A percentile compares a stretch with the other conserved stretches of the same genome.
These are phyloP conservation scores for Paspalum notatum DNA, from an alignment of 176 grass and related monocot species.

Conservation along the genomic window DNA sequence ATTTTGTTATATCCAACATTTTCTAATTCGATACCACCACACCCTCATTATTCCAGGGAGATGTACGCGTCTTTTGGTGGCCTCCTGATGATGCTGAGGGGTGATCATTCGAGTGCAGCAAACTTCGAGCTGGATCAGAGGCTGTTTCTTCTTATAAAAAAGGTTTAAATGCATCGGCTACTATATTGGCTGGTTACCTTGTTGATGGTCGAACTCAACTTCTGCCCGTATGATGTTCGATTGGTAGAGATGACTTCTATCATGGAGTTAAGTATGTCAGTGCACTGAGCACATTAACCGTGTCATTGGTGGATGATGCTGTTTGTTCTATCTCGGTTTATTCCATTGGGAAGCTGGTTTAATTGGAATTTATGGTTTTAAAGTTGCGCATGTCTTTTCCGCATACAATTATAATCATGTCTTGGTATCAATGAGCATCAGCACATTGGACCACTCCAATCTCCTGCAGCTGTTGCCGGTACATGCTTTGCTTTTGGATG, in stretches of 20 bases:
- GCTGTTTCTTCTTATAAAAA: constrained; percentile 66
- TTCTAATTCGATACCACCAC: neutral
- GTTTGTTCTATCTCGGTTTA: neutral
- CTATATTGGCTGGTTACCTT: neutral
- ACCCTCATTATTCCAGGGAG: constrained; percentile 37
- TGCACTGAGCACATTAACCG: neutral
- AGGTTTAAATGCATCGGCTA: constrained; percentile 30
- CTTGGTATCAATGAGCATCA: neutral
- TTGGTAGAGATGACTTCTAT: neutral
- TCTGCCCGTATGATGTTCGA: neutral
- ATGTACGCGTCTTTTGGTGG: constrained; percentile 77
- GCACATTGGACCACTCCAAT: constrained; percentile 41
- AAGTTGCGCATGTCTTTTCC: constrained; percentile 5
- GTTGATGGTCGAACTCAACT: neutral
- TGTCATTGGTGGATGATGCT: neutral
- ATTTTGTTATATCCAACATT: neutral
- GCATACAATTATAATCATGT: neutral
- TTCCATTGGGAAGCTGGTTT: neutral
- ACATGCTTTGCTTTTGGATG: constrained; percentile 44
- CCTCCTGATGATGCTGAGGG: constrained; percentile 61
- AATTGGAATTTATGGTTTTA: neutral
- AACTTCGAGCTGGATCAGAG: constrained; percentile 65
- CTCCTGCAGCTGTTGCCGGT: constrained; percentile 37
- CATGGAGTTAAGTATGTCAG: neutral
- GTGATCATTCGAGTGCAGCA: constrained; percentile 44